Evolutionary conservation across 371 early-diverging fungal genomes (phyloP).

Genomic region (Gilbertella persicaria): DNA sequence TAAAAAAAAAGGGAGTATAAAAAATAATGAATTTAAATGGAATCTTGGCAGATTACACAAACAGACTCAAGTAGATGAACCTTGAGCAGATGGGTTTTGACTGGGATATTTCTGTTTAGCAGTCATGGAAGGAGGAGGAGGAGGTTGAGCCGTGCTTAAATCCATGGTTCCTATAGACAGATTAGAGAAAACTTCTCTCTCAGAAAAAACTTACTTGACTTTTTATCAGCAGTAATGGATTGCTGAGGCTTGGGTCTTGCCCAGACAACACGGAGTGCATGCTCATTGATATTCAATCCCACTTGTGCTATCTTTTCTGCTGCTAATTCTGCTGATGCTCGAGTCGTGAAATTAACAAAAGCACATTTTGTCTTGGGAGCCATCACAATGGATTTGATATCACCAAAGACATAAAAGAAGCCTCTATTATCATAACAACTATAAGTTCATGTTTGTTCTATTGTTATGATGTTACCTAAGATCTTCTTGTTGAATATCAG

Average conservation of each 20-base stretch:
- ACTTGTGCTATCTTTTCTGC: constrained; percentile 57
- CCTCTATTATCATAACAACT: constrained; percentile 38
- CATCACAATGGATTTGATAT: constrained; percentile 86
- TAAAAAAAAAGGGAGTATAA: no score
- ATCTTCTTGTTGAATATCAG: constrained; percentile 69
- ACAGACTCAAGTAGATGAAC: constrained; percentile 31
- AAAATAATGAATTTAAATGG: no score
- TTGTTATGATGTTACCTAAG: constrained; percentile 46
- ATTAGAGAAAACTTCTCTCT: neutral
- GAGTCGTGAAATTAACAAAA: constrained; percentile 83
- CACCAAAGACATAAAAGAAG: constrained; percentile 82
- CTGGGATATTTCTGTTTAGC: constrained; percentile 45
- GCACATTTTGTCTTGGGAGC: constrained; percentile 81
- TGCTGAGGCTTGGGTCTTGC: constrained; percentile 63
- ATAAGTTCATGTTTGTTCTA: neutral
- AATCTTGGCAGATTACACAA: constrained; percentile 3
- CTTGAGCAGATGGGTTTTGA: constrained; percentile 51
- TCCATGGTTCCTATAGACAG: constrained; percentile 15
- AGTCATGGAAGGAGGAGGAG: constrained; percentile 45
- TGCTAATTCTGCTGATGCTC: constrained; percentile 79
- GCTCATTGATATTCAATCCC: constrained; percentile 53
- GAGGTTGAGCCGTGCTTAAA: constrained; percentile 32
- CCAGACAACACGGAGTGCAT: constrained; percentile 61
- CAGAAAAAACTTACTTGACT: neutral
- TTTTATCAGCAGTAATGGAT: neutral